Conservation (phyloP, 2,329 filamentous ascomycete species). For the Venturia effusa region DNA sequence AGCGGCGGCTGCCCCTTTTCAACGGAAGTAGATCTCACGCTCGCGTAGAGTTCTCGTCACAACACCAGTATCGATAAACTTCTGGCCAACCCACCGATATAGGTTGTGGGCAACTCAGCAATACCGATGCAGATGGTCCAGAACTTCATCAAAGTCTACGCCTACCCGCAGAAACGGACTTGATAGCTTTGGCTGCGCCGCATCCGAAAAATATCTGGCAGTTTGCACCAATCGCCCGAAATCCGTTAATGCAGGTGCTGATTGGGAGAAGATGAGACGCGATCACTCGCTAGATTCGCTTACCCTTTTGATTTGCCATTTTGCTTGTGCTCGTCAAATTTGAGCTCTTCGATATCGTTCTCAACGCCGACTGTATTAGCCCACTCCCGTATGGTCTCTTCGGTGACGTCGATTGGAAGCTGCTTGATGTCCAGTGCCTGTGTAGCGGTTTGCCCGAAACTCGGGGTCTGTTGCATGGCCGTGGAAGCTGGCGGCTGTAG, state of each 20-base stretch:
- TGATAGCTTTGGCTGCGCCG: constrained; percentile 36
- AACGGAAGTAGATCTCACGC: no score
- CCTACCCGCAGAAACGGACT: constrained; percentile 54
- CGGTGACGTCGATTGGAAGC: constrained; percentile 39
- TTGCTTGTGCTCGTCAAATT: constrained; percentile 96
- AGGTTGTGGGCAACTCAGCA: no score
- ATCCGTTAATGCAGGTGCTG: neutral
- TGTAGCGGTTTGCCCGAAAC: neutral
- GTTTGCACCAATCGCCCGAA: neutral
- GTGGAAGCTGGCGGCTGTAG: constrained; percentile 4
- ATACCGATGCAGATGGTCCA: no score
- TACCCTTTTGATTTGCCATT: constrained; percentile 99
- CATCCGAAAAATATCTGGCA: neutral
- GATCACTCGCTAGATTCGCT: constrained; percentile 20
- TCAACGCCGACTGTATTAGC: constrained; percentile 69
- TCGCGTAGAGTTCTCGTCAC: no score
- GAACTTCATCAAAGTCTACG: no score
- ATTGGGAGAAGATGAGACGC: constrained; percentile 5
- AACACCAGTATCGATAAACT: no score
- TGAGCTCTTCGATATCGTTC: constrained; percentile 79
- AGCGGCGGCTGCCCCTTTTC: constrained; percentile 62
- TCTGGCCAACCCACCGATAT: no score
- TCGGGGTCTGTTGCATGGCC: constrained; percentile 3
- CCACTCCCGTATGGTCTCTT: constrained; percentile 90
- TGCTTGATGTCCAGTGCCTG: constrained; percentile 10